Evolutionary conservation across 2,329 filamentous ascomycete species (phyloP).

Genomic region (Cladosporium sp.): DNA sequence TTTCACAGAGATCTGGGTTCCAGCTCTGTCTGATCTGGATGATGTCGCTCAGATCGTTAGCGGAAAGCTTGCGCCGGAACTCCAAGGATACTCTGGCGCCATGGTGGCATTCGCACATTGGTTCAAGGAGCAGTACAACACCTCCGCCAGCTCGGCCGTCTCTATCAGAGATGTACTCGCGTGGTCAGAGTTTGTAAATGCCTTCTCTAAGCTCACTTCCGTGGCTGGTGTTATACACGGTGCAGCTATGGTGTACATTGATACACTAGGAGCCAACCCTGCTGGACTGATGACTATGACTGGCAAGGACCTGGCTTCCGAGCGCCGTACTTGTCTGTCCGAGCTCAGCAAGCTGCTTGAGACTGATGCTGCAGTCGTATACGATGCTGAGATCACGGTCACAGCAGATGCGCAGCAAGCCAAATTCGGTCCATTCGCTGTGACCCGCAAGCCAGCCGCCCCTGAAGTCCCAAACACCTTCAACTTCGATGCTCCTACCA

Average conservation of each 20-base stretch:
- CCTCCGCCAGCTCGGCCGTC: constrained; percentile 72
- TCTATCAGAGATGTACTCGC: constrained; percentile 90
- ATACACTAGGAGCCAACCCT: constrained; percentile 92
- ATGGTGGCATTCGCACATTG: constrained; percentile 89
- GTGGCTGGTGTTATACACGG: constrained; percentile 67
- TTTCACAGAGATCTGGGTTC: constrained; percentile 99
- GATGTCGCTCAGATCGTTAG: constrained; percentile 86
- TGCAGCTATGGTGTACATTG: constrained; percentile 92
- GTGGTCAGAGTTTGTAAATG: constrained; percentile 91
- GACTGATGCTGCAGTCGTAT: constrained; percentile 64
- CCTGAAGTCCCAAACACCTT: constrained; percentile 45
- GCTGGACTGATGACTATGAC: constrained; percentile 79
- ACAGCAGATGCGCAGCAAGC: constrained; percentile 48
- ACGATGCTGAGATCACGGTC: constrained; percentile 64
- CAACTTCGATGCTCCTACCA: constrained; percentile 86
- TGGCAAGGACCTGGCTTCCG: constrained; percentile 66
- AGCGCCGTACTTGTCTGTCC: constrained; percentile 71
- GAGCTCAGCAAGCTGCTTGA: constrained; percentile 59
- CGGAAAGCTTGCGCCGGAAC: constrained; percentile 65
- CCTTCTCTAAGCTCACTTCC: constrained; percentile 23
- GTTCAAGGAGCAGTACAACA: constrained; percentile 81
- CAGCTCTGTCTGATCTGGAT: constrained; percentile 76
- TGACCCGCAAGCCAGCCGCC: constrained; percentile 4
- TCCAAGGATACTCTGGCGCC: constrained; percentile 60
- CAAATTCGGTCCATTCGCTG: constrained; percentile 11